Evolutionary conservation across 257 asterid genomes (phyloP).

Genomic region (Forsythia suspensa): DNA sequence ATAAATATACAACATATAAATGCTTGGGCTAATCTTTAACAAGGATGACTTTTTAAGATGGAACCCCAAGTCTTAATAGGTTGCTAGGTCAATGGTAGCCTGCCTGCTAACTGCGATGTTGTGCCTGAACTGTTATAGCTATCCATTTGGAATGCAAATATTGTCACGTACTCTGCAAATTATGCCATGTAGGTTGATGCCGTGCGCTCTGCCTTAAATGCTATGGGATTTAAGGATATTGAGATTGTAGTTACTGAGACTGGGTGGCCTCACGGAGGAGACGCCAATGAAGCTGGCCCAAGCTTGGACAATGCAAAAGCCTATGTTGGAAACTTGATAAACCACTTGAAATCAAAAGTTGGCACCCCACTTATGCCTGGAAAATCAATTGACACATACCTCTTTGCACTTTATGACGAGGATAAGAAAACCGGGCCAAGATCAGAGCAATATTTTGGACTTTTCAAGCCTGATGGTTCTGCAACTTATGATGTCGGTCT

Average conservation of each 20-base stretch:
- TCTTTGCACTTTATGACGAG: slow-evolving; percentile 94
- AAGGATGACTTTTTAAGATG: too few relatives aligned
- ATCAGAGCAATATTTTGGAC: slow-evolving; percentile 81
- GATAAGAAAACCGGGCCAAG: slow-evolving; percentile 77
- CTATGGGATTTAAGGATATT: slow-evolving; percentile 68
- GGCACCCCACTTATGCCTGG: slow-evolving; percentile 99
- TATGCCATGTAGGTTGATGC: slow-evolving; percentile 70
- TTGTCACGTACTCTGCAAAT: slow-evolving; percentile 5
- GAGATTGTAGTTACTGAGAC: slow-evolving; percentile 99
- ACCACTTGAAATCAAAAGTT: slow-evolving; percentile 71
- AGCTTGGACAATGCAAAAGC: slow-evolving; percentile 81
- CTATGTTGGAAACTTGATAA: slow-evolving; percentile 82
- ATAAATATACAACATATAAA: too few relatives aligned
- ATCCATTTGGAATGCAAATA: too few relatives aligned
- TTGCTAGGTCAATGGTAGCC: too few relatives aligned
- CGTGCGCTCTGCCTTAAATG: slow-evolving; percentile 76
- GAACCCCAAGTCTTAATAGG: too few relatives aligned
- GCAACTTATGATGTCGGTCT: slow-evolving; percentile 62
- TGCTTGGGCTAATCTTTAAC: too few relatives aligned
- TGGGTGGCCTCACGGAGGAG: slow-evolving; percentile 98
- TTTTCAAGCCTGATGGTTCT: slow-evolving; percentile 73
- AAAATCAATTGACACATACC: slow-evolving; percentile 82
- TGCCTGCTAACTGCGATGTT: too few relatives aligned
- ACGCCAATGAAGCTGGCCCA: slow-evolving; percentile 72
- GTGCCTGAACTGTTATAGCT: too few relatives aligned